These are phyloP conservation scores for Phaeodactylum tricornutum DNA, from an alignment of 108 stramenopile genomes.

Conservation along the genomic window DNA sequence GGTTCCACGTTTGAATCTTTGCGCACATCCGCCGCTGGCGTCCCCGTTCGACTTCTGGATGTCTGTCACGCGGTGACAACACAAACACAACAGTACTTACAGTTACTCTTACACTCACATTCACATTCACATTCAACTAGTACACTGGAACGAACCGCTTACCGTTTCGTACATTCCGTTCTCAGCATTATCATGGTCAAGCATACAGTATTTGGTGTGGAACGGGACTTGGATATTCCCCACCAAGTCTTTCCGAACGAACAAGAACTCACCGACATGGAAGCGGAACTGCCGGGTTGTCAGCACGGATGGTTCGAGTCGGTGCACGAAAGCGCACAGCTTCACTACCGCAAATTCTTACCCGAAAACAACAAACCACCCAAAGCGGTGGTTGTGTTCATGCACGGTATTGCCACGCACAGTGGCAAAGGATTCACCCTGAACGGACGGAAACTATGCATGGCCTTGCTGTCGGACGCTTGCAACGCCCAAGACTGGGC, in stretches of 20 bases:
- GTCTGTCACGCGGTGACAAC: no score
- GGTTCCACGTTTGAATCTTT: no score
- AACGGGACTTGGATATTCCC: slow-evolving; percentile 12
- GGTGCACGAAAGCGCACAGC: neutral
- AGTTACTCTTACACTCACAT: no score
- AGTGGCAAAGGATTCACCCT: slow-evolving; percentile 1
- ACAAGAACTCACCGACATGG: slow-evolving; percentile 9
- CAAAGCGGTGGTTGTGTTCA: slow-evolving; percentile 28
- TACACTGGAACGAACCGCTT: no score
- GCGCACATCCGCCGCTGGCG: no score
- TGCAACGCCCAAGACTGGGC: slow-evolving; percentile 10
- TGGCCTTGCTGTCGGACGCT: slow-evolving; percentile 6
- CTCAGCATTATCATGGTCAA: slow-evolving; percentile 7
- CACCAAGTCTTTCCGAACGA: slow-evolving; percentile 3
- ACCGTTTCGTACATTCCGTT: no score
- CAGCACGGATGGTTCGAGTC: slow-evolving; percentile 38
- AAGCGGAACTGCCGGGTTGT: slow-evolving; percentile 9
- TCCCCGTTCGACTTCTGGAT: no score
- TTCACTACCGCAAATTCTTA: slow-evolving; percentile 36
- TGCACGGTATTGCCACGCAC: slow-evolving; percentile 21
- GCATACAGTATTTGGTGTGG: slow-evolving; percentile 1
- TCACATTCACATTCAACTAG: no score
- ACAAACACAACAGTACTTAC: no score
- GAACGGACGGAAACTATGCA: slow-evolving; percentile 14
- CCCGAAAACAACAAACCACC: slow-evolving; percentile 11